These are phyloP conservation scores for Coemansia sp. DNA, from an alignment of 192 early-diverging fungal genomes.

Conservation along the genomic window DNA sequence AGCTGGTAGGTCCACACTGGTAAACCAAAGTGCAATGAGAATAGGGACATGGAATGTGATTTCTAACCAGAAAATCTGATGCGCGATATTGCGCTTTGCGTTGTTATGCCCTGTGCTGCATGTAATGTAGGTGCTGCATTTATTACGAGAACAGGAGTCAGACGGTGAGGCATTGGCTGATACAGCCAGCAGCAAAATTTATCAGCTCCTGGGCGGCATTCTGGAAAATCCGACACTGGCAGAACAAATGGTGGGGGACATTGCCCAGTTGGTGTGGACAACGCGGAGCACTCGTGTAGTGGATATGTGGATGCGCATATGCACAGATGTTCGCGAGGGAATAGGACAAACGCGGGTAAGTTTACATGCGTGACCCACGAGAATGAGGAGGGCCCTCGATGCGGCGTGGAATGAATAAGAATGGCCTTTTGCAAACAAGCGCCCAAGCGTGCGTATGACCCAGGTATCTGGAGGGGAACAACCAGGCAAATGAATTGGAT, in stretches of 20 bases:
- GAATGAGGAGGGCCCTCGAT: not conserved
- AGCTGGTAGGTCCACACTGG: constrained; percentile 25
- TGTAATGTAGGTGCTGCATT: constrained; percentile 40
- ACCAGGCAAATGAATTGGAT: not conserved
- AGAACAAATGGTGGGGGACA: constrained; percentile 20
- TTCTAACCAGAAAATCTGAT: constrained; percentile 7
- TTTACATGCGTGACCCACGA: constrained; percentile 4
- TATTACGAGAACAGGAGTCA: constrained; percentile 17
- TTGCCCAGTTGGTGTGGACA: constrained; percentile 20
- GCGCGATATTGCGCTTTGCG: not conserved
- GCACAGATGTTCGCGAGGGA: not conserved
- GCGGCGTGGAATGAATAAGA: not conserved
- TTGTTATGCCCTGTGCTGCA: not conserved
- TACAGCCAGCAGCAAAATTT: not conserved
- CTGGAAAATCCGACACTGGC: constrained; percentile 13
- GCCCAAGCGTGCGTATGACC: not conserved
- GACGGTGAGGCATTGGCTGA: not conserved
- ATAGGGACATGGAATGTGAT: not conserved
- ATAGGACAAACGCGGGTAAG: constrained; percentile 9
- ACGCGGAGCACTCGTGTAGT: constrained; percentile 29
- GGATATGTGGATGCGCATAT: constrained; percentile 32
- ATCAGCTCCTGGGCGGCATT: constrained; percentile 15
- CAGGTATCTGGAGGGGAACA: not conserved
- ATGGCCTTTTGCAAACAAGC: not conserved
- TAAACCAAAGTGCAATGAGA: not conserved